phyloP scores from a whole-genome alignment of 768 basidiomycete species.

The Amanita thiersii region DNA sequence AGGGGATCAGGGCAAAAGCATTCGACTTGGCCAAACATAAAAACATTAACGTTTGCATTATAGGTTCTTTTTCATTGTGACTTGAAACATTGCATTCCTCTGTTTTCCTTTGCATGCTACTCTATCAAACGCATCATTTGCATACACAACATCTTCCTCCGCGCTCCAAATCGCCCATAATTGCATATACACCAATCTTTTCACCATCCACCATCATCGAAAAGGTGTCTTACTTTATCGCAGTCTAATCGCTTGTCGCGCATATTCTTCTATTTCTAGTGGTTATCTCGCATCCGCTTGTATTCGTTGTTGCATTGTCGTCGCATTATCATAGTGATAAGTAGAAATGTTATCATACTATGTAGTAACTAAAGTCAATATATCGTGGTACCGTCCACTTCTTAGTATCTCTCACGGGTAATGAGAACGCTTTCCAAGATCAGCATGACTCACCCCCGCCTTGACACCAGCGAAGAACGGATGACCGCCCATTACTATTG shows the following conservation, averaged over 20 bases:
- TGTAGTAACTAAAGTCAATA: no score
- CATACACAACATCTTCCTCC: conserved; percentile 7
- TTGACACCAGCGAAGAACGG: not conserved
- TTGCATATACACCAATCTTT: conserved; percentile 8
- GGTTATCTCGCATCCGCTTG: conserved; percentile 1
- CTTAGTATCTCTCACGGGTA: not conserved
- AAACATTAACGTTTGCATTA: conserved; percentile 7
- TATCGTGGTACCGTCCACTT: not conserved
- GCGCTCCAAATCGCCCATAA: not conserved
- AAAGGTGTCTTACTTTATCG: conserved; percentile 3
- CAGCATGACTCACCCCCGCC: no score
- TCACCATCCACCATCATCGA: conserved; percentile 3
- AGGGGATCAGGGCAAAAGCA: conserved; percentile 2
- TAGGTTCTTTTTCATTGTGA: conserved; percentile 4
- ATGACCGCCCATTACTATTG: conserved; percentile 14
- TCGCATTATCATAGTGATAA: not conserved
- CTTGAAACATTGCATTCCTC: not conserved
- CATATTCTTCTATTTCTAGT: not conserved
- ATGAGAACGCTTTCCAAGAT: no score
- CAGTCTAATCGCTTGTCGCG: not conserved
- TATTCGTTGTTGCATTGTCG: not conserved
- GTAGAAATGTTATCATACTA: conserved; percentile 1
- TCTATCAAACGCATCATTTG: conserved; percentile 9
- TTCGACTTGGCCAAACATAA: not conserved
- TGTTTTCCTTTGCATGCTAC: conserved; percentile 8